Evolutionary conservation across 805 yeast genomes (phyloP).

Genomic region (Ogataea ganodermae): DNA sequence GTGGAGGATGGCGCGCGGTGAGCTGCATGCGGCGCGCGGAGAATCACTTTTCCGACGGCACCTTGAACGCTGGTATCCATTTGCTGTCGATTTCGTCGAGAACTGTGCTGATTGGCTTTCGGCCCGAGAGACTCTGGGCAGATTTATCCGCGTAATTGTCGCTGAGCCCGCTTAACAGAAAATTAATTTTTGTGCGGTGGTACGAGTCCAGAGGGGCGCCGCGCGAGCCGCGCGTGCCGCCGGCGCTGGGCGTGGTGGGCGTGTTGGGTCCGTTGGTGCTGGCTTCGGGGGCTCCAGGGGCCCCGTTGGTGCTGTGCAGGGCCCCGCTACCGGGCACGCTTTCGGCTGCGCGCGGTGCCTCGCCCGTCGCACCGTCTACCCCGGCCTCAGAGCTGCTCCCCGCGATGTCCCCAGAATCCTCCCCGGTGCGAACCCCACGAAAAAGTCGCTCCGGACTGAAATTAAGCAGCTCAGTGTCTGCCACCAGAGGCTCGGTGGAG

Average conservation of each 20-base stretch:
- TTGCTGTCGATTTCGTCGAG: conserved; percentile 7
- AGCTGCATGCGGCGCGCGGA: neutral
- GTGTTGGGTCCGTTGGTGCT: too few relatives aligned
- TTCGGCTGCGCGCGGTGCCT: neutral
- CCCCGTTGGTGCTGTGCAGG: too few relatives aligned
- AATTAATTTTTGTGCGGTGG: conserved; percentile 6
- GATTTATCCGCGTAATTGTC: conserved; percentile 3
- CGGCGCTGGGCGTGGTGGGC: neutral
- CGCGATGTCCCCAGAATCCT: too few relatives aligned
- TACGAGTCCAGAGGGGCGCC: neutral
- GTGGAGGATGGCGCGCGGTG: too few relatives aligned
- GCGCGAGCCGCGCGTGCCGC: neutral
- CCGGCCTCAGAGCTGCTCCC: neutral
- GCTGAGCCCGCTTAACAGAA: conserved; percentile 6
- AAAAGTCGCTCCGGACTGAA: conserved; percentile 17
- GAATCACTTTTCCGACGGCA: too few relatives aligned
- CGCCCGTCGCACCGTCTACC: neutral
- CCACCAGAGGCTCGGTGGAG: conserved; percentile 4
- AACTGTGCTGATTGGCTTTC: conserved; percentile 3
- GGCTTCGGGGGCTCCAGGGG: too few relatives aligned
- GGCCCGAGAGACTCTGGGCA: conserved; percentile 1
- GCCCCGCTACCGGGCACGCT: too few relatives aligned
- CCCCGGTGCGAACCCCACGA: neutral
- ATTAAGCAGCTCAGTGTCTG: conserved; percentile 9
- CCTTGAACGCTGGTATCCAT: conserved; percentile 3